These are phyloP conservation scores for Naumovozyma dairenensis DNA, from an alignment of 805 yeast genomes.

Conservation along the genomic window DNA sequence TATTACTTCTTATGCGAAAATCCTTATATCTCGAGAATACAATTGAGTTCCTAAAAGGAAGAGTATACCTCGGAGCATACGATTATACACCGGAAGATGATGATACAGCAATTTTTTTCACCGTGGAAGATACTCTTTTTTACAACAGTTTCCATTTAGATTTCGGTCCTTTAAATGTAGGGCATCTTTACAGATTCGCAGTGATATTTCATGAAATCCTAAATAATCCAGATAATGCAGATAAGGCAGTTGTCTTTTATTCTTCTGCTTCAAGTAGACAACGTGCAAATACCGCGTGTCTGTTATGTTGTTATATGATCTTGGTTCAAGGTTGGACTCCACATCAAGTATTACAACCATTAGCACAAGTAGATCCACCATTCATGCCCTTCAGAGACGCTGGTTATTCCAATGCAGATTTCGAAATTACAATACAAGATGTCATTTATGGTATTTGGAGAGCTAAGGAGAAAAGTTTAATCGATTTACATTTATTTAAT, in stretches of 20 bases:
- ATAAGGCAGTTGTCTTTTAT: constrained; percentile 84
- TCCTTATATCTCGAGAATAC: constrained; percentile 28
- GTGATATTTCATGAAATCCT: constrained; percentile 85
- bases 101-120: constrained; percentile 67
- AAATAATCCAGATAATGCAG: constrained; percentile 73
- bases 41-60: constrained; percentile 34
- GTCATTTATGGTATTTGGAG: constrained; percentile 95
- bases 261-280: constrained; percentile 73
- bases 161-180: constrained; percentile 92
- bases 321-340: constrained; percentile 97
- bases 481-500: constrained; percentile 78
- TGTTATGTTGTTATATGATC: constrained; percentile 89
- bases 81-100: constrained; percentile 73
- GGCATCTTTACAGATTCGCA: constrained; percentile 89
- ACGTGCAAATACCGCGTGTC: constrained; percentile 89
- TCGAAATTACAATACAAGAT: constrained; percentile 87
- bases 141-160: constrained; percentile 94
- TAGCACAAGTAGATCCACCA: constrained; percentile 86
- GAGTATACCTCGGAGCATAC: constrained; percentile 85
- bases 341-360: constrained; percentile 91
- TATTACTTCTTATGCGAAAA: constrained; percentile 19
- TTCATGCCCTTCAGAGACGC: constrained; percentile 95
- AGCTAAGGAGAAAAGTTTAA: constrained; percentile 84
- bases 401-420: constrained; percentile 93
- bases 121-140: constrained; percentile 85